Evolutionary conservation across 768 basidiomycete species (phyloP).

Genomic region (Neoboletus magnificus): DNA sequence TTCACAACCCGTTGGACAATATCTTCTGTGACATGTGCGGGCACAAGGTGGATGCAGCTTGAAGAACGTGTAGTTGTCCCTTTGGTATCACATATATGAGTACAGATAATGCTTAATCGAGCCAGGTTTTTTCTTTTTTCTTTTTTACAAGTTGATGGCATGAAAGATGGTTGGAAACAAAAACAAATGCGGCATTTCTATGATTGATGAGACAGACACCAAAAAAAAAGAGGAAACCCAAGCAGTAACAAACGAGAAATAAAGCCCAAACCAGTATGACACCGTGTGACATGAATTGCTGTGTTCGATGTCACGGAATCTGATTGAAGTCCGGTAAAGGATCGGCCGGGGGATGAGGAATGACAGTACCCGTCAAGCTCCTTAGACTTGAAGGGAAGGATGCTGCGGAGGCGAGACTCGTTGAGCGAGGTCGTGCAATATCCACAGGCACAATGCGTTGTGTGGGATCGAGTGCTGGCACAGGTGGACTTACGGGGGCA

Average conservation of each 20-base stretch:
- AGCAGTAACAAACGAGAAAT: conserved; percentile 16
- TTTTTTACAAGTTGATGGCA: conserved; percentile 19
- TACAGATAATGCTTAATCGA: conserved; percentile 37
- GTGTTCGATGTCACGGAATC: conserved; percentile 16
- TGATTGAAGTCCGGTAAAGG: conserved; percentile 26
- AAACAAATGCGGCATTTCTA: conserved; percentile 24
- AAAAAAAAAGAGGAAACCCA: conserved; percentile 22
- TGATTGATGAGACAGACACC: conserved; percentile 29
- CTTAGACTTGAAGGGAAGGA: conserved; percentile 25
- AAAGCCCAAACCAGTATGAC: conserved; percentile 29
- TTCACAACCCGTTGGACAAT: conserved; percentile 45
- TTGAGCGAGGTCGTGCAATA: conserved; percentile 35
- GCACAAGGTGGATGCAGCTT: conserved; percentile 25
- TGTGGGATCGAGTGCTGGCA: conserved; percentile 24
- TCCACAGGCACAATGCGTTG: conserved; percentile 29
- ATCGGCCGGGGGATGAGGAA: conserved; percentile 25
- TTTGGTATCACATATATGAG: conserved; percentile 31
- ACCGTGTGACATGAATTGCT: conserved; percentile 15
- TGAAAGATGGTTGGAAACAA: conserved; percentile 14
- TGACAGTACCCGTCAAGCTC: conserved; percentile 15
- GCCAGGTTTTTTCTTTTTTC: conserved; percentile 14
- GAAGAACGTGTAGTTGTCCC: conserved; percentile 16
- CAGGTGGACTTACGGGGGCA: conserved; percentile 25
- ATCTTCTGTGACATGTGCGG: conserved; percentile 47
- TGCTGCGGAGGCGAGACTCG: conserved; percentile 27